Evolutionary conservation across 1,139 yeast genomes (phyloP).

Genomic region (Saccharomyces hybrid): DNA sequence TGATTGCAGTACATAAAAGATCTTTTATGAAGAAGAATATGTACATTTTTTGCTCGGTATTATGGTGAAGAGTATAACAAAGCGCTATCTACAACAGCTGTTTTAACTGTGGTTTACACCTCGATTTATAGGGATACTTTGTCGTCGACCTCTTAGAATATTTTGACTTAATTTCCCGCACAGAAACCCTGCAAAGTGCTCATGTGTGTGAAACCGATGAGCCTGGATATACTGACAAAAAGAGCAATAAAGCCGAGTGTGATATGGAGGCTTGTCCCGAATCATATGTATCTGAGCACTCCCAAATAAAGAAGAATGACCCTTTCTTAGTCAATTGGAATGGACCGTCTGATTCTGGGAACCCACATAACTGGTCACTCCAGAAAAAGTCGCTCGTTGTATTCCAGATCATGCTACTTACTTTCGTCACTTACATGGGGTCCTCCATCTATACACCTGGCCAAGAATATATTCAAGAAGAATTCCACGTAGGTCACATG

Average conservation of each 20-base stretch:
- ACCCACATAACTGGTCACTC: constrained; percentile 51
- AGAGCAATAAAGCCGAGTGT: not conserved
- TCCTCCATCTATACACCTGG: constrained; percentile 59
- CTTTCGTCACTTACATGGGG: constrained; percentile 48
- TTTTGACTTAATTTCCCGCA: not conserved
- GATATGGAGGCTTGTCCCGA: not conserved
- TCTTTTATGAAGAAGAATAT: no score
- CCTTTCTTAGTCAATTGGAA: constrained; percentile 17
- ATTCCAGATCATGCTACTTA: constrained; percentile 37
- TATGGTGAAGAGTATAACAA: no score
- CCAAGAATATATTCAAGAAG: constrained; percentile 11
- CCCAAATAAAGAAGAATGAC: constrained; percentile 2
- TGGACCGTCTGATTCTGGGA: constrained; percentile 43
- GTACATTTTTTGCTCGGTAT: no score
- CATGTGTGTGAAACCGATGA: not conserved
- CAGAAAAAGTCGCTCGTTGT: constrained; percentile 36
- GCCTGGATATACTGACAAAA: not conserved
- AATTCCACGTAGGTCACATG: no score
- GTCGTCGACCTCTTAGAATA: constrained; percentile 4
- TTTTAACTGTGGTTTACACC: not conserved
- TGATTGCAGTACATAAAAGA: no score
- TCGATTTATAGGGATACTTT: not conserved
- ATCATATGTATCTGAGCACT: not conserved
- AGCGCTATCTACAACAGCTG: no score
- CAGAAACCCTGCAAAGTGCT: not conserved